Percentiles rank a stretch among this genome's conserved stretches.
These are phyloP conservation scores for Lichtheimia ornata DNA, from an alignment of 371 early-diverging fungal genomes.

Conservation along the genomic window DNA sequence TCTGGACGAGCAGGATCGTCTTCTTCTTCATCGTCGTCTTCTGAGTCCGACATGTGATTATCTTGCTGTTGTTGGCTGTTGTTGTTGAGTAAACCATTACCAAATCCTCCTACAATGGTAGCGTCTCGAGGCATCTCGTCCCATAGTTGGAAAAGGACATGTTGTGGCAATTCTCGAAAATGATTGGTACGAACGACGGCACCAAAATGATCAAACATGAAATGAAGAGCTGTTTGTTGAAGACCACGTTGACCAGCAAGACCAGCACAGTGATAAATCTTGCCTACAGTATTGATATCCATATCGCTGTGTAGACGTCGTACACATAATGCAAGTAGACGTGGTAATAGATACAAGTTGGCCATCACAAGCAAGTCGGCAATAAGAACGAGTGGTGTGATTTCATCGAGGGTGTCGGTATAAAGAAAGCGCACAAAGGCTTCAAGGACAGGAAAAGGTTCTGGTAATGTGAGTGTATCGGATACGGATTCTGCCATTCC, in stretches of 20 bases:
- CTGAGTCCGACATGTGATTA: background rate
- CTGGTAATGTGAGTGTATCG: conserved; percentile 50
- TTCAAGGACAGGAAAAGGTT: conserved; percentile 50
- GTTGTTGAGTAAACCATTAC: background rate
- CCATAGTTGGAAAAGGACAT: conserved; percentile 64
- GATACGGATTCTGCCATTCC: conserved; percentile 55
- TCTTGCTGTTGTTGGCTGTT: background rate
- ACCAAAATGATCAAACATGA: conserved; percentile 69
- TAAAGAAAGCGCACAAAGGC: conserved; percentile 64
- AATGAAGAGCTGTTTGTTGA: conserved; percentile 57
- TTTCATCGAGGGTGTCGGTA: conserved; percentile 56
- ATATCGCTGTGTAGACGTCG: conserved; percentile 55
- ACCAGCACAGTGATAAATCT: conserved; percentile 61
- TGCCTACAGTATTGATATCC: conserved; percentile 54
- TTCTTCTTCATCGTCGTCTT: conserved; percentile 11
- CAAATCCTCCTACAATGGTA: conserved; percentile 27
- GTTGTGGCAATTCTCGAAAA: conserved; percentile 56
- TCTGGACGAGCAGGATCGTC: conserved; percentile 6
- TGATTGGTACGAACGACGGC: conserved; percentile 58
- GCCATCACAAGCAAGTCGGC: conserved; percentile 69
- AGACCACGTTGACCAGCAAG: conserved; percentile 60
- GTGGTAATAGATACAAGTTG: conserved; percentile 57
- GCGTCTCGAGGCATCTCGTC: conserved; percentile 57
- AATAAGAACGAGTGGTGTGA: conserved; percentile 37
- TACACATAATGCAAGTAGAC: conserved; percentile 57